Evolutionary conservation across 2,329 filamentous ascomycete genomes (phyloP).

Genomic region (Aspergillus pseudonomiae): DNA sequence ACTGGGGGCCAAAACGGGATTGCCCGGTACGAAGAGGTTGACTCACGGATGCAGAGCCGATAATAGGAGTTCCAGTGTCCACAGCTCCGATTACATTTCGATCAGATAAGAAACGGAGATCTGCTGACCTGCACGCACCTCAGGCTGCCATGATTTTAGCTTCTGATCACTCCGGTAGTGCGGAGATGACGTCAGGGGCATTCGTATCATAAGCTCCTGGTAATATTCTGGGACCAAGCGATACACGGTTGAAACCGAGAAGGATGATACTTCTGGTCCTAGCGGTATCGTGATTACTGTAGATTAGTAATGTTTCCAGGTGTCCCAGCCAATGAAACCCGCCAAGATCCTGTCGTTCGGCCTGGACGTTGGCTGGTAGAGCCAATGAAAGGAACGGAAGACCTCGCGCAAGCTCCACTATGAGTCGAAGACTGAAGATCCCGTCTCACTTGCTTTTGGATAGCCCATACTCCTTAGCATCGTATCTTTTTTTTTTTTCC

Average conservation of each 20-base stretch:
- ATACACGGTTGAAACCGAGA: neutral
- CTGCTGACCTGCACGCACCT: neutral
- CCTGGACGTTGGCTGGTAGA: neutral
- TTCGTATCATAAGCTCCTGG: neutral
- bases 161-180: neutral
- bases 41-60: neutral
- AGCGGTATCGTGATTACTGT: neutral
- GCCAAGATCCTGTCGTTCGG: neutral
- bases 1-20: neutral
- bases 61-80: neutral
- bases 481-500: slow-evolving; percentile 5
- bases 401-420: slow-evolving; percentile 13
- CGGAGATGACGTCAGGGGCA: neutral
- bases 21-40: neutral
- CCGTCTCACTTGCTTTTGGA: slow-evolving; percentile 5
- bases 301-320: slow-evolving; percentile 10
- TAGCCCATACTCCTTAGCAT: neutral
- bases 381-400: slow-evolving; percentile 5
- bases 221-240: neutral
- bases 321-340: slow-evolving; percentile 4
- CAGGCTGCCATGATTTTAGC: neutral
- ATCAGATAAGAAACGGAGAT: slow-evolving; percentile 5
- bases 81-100: neutral
- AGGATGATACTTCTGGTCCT: neutral
- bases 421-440: slow-evolving; percentile 24